Evolutionary conservation across 768 basidiomycete species (phyloP), one percentile per base, ranked within the genome.

Genomic region (Psilocybe azurescens): DNA sequence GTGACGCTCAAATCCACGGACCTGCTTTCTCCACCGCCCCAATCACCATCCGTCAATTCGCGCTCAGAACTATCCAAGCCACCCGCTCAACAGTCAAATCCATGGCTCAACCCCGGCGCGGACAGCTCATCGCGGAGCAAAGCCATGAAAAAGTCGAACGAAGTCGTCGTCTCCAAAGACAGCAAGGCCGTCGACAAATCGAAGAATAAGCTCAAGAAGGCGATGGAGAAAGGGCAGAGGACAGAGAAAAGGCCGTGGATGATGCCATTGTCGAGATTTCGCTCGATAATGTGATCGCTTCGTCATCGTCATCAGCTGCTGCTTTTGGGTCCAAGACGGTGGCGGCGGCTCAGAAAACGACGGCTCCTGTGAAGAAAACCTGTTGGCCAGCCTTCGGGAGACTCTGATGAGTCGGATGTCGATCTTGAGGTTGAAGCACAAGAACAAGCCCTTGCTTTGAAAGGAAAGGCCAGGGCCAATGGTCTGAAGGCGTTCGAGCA

Each of bases 181-280:
- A 90, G 89, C 65, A 79, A 78, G 24, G 71, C 80, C 7, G 71
- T 77, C 30, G 82, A 85, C 44, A 94, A 93, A 70, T 87, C 90
- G 2, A 88, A 88, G 66, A 86, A 89, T 72, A 88, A 87, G 69
- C 80, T 95, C 51, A 86, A 87, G 68, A 97, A 94, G 69, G 78
- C 82, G 48, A 74, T 72, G 14, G 76, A 74, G 67, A 91, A 89
- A 77, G 78, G 18, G 81, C 76, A 2, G 88, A 86, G 24, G 88
- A 84, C 50, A 81, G 80, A 61, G 85, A 83, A 60, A 83, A 82
- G 57, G 86, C 83, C 2, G 77, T 78, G 63, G 91, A 93, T 49
- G 95, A 98, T 66, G 92, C 90, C 0, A 72, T 76, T 6, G 85
- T 97, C 20, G 94, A 97, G 69, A 91, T 98, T 60, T 84, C 87